A percentile compares a stretch with the other conserved stretches of the same genome.
Evolutionary conservation across 2,329 filamentous ascomycete species (phyloP).

Genomic region (Helminthosporium solani): DNA sequence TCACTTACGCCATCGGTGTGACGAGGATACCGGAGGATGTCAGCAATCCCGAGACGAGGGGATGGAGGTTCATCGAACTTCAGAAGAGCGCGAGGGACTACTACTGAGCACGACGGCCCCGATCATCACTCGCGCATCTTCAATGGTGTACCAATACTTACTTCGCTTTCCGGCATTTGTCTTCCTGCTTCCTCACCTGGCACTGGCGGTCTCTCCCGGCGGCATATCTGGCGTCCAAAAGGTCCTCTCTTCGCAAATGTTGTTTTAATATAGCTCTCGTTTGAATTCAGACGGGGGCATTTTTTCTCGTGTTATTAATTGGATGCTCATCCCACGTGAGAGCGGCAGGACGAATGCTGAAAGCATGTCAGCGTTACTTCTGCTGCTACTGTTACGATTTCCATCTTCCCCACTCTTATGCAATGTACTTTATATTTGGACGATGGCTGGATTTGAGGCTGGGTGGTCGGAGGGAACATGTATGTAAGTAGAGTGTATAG

Average conservation of each 20-base stretch:
- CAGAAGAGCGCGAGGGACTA: slow-evolving; percentile 97
- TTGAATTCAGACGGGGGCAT: slow-evolving; percentile 1
- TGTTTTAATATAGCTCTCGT: slow-evolving; percentile 15
- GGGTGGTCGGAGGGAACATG: neutral
- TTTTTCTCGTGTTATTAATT: slow-evolving; percentile 10
- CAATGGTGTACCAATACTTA: slow-evolving; percentile 23
- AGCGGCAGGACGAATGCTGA: neutral
- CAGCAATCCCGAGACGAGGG: slow-evolving; percentile 92
- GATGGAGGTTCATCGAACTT: slow-evolving; percentile 96
- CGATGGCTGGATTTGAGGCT: neutral
- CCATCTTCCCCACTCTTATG: slow-evolving; percentile 21
- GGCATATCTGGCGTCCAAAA: slow-evolving; percentile 41
- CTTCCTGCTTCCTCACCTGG: slow-evolving; percentile 15
- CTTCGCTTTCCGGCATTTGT: slow-evolving; percentile 15
- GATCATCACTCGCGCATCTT: neutral
- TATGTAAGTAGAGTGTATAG: neutral
- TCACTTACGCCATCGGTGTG: slow-evolving; percentile 96
- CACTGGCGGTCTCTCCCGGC: slow-evolving; percentile 9
- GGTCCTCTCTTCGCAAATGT: slow-evolving; percentile 3
- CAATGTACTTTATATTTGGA: slow-evolving; percentile 15
- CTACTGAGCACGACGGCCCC: slow-evolving; percentile 51
- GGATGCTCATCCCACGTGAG: neutral
- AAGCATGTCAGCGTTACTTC: neutral
- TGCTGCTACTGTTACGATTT: slow-evolving; percentile 8
- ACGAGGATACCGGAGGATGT: slow-evolving; percentile 93